These are phyloP conservation scores for Kodamaea kakaduensis DNA, from an alignment of 805 yeast genomes.

Conservation along the genomic window DNA sequence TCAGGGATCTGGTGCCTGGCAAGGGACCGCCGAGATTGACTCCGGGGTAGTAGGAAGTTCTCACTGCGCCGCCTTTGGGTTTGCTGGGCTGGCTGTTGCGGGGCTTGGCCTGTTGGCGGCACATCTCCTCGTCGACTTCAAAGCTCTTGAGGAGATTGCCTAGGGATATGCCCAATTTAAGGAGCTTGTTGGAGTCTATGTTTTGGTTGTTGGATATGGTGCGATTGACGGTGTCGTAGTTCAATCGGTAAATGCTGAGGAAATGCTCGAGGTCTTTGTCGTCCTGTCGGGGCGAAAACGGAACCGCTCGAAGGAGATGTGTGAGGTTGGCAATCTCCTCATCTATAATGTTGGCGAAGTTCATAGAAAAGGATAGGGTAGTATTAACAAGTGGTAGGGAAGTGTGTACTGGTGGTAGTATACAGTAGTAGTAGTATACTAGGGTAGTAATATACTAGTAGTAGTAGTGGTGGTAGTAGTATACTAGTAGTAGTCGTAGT, in stretches of 20 bases:
- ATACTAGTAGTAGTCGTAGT: too few species aligned
- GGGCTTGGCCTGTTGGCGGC: conserved; percentile 24
- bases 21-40: conserved; percentile 2
- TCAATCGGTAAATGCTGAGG: conserved; percentile 30
- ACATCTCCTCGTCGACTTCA: conserved; percentile 31
- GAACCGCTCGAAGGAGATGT: conserved; percentile 31
- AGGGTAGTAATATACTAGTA: too few species aligned
- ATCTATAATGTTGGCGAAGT: conserved; percentile 17
- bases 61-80: conserved; percentile 7
- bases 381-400: too few species aligned
- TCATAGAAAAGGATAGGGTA: conserved; percentile 7
- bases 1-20: too few species aligned
- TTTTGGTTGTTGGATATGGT: conserved; percentile 21
- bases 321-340: conserved; percentile 25
- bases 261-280: conserved; percentile 19
- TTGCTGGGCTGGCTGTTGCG: conserved; percentile 15
- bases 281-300: conserved; percentile 24
- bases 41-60: conserved; percentile 3
- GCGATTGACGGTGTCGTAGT: conserved; percentile 13
- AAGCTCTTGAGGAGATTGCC: conserved; percentile 38
- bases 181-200: conserved; percentile 32
- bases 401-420: too few species aligned
- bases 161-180: conserved; percentile 40
- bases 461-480: too few species aligned
- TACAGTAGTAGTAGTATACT: too few species aligned